Evolutionary conservation across 176 grass and related monocot species (phyloP).

Genomic region (Oryza australiensis): DNA sequence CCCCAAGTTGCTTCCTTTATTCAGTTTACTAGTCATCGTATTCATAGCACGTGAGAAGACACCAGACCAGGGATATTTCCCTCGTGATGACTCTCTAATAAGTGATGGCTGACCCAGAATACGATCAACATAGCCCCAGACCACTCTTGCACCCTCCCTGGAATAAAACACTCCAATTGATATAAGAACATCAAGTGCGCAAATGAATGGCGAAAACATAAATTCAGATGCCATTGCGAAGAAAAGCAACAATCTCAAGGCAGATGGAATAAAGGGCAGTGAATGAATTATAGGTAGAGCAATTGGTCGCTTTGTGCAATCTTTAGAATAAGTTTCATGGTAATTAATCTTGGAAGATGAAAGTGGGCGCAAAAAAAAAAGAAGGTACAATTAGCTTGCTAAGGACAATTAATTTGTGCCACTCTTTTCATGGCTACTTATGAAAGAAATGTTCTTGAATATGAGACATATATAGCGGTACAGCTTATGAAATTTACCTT

Average conservation of each 20-base stretch:
- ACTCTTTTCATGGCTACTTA: conserved; percentile 18
- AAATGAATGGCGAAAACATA: not conserved
- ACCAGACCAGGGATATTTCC: conserved; percentile 91
- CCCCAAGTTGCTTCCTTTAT: conserved; percentile 50
- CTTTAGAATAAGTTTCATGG: not conserved
- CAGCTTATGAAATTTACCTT: conserved; percentile 53
- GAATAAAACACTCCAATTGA: conserved; percentile 25
- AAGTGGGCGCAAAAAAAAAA: not conserved
- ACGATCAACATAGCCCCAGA: conserved; percentile 98
- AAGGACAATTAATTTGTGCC: not conserved
- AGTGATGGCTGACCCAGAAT: conserved; percentile 97
- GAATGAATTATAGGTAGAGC: not conserved
- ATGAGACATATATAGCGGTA: not conserved
- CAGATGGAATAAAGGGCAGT: not conserved
- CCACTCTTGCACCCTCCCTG: conserved; percentile 93
- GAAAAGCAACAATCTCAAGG: not conserved
- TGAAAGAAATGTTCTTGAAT: not conserved
- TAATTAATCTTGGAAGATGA: conserved; percentile 7
- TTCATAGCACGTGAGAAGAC: conserved; percentile 60
- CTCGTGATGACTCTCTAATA: conserved; percentile 94
- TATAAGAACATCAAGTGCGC: conserved; percentile 11
- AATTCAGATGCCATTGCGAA: not conserved
- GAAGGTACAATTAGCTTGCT: conserved; percentile 15
- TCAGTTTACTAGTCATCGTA: conserved; percentile 65
- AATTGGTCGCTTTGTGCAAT: not conserved